phyloP scores from a whole-genome alignment of 2,329 filamentous ascomycete species.

The Cephalotrichum gorgonifer region DNA sequence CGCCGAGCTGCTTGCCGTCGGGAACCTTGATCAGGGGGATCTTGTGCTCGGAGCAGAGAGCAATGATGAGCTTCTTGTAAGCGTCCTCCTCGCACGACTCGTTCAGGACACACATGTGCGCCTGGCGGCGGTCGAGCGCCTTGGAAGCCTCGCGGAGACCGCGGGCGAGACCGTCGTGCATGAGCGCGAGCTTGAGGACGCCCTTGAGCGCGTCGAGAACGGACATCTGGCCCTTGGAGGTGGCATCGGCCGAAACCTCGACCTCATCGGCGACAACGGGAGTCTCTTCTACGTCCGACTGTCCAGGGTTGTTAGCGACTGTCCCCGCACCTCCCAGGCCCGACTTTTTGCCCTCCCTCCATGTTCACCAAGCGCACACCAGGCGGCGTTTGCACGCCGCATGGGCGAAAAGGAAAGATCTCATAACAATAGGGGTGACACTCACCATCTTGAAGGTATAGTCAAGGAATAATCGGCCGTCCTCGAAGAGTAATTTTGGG shows the following conservation, averaged over 20 bases:
- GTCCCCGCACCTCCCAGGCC: too few relatives aligned
- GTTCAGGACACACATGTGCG: conserved; percentile 99
- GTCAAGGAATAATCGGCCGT: conserved; percentile 48
- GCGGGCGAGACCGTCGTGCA: conserved; percentile 98
- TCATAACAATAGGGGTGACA: conserved; percentile 11
- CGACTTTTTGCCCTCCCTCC: neutral
- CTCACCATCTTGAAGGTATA: conserved; percentile 51
- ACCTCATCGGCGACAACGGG: conserved; percentile 71
- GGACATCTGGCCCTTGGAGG: conserved; percentile 86
- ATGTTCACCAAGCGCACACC: neutral
- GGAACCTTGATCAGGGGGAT: conserved; percentile 99
- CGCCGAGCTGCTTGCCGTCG: conserved; percentile 98
- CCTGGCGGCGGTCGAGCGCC: conserved; percentile 95
- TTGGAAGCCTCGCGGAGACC: conserved; percentile 98
- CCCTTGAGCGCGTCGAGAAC: conserved; percentile 98
- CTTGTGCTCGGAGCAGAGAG: conserved; percentile 98
- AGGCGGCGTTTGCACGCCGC: neutral
- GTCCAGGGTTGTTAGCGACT: conserved; percentile 10
- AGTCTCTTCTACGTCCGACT: conserved; percentile 99
- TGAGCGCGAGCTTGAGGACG: conserved; percentile 94
- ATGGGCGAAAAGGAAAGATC: neutral
- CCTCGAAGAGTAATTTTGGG: conserved; percentile 48
- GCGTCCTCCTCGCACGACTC: conserved; percentile 99
- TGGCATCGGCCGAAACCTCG: conserved; percentile 88
- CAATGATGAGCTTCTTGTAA: conserved; percentile 99